These are phyloP conservation scores for Talaromyces trachyspermus DNA, from an alignment of 495 filamentous ascomycete genomes.

Conservation along the genomic window DNA sequence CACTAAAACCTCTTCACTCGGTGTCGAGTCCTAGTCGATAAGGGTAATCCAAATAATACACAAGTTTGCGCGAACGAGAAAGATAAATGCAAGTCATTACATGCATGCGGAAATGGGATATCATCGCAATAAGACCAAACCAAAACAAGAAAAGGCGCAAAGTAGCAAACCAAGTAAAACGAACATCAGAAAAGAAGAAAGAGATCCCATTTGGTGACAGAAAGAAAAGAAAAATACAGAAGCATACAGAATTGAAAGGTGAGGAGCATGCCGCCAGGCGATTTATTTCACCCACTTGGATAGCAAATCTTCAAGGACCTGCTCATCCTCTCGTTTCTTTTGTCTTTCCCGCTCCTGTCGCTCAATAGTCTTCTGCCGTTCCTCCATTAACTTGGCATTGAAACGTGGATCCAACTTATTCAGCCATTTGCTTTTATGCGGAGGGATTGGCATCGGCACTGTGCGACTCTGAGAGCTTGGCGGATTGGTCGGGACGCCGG, in stretches of 20 bases:
- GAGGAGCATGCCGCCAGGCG: too few species aligned
- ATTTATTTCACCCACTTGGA: slow-evolving; percentile 2
- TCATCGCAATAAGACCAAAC: background rate
- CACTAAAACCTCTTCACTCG: too few species aligned
- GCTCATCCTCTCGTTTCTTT: slow-evolving; percentile 5
- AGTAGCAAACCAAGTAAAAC: too few species aligned
- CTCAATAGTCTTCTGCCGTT: background rate
- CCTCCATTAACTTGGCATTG: slow-evolving; percentile 7
- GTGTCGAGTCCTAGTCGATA: too few species aligned
- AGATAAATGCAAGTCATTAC: background rate
- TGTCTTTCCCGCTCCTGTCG: slow-evolving; percentile 1
- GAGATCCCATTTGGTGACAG: background rate
- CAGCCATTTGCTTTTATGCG: slow-evolving; percentile 8
- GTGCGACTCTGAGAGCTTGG: background rate
- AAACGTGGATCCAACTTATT: slow-evolving; percentile 9
- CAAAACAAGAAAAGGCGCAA: too few species aligned
- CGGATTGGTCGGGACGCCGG: background rate
- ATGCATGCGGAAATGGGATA: slow-evolving; percentile 1
- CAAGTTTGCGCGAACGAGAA: background rate
- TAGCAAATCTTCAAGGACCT: slow-evolving; percentile 3
- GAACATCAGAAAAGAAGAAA: background rate
- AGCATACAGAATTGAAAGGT: background rate
- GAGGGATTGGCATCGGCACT: background rate
- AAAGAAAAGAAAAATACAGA: slow-evolving; percentile 1
- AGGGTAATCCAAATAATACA: too few species aligned